Evolutionary conservation across 768 basidiomycete species (phyloP).

Genomic region (Phaffia tasmanica): DNA sequence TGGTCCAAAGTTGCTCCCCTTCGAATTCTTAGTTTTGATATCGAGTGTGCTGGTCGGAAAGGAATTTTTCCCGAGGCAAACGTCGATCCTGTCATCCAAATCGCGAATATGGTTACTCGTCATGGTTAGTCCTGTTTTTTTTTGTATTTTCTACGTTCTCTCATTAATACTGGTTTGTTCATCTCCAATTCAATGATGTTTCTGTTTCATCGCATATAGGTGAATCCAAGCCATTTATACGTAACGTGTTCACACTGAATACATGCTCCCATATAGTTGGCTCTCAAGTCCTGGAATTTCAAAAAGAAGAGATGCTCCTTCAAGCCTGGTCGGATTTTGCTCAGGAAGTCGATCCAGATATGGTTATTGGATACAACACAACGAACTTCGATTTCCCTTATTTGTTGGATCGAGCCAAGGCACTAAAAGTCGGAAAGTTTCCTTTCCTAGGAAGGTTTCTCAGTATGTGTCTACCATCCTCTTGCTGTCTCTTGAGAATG

Average conservation of each 20-base stretch:
- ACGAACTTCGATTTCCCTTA: constrained; percentile 93
- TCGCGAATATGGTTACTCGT: constrained; percentile 95
- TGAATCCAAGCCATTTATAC: constrained; percentile 82
- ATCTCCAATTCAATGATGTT: neutral
- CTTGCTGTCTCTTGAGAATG: neutral
- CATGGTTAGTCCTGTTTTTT: constrained; percentile 57
- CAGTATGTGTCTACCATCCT: constrained; percentile 43
- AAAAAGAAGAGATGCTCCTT: constrained; percentile 63
- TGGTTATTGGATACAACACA: constrained; percentile 94
- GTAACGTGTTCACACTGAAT: constrained; percentile 92
- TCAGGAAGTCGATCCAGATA: constrained; percentile 79
- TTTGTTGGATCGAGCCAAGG: constrained; percentile 79
- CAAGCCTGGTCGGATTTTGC: constrained; percentile 82
- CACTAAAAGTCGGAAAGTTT: constrained; percentile 59
- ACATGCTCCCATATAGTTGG: constrained; percentile 91
- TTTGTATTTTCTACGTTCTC: neutral
- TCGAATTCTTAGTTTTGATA: constrained; percentile 93
- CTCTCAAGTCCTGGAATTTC: constrained; percentile 81
- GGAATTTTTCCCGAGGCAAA: constrained; percentile 92
- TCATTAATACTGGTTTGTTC: neutral
- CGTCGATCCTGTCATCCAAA: constrained; percentile 90
- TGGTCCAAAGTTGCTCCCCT: constrained; percentile 90
- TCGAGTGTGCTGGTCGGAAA: constrained; percentile 95
- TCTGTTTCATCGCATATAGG: constrained; percentile 44
- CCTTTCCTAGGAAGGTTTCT: constrained; percentile 63